Conservation (phyloP, 2,329 filamentous ascomycete species). For the Botrytis aclada region DNA sequence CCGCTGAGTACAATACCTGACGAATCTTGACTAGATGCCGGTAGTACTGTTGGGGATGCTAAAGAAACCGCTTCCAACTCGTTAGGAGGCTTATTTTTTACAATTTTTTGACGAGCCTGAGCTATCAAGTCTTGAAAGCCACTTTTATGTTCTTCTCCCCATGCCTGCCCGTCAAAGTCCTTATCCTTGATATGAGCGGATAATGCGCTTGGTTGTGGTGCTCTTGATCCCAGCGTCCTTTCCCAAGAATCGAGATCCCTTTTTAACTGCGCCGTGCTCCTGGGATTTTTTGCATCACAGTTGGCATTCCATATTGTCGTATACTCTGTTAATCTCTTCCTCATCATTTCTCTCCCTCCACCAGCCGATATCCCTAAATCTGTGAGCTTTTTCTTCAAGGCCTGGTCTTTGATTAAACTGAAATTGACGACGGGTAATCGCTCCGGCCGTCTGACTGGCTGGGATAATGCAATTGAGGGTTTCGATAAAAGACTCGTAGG, state of each 20-base stretch:
- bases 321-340: conserved; percentile 87
- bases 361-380: conserved; percentile 74
- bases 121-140: conserved; percentile 81
- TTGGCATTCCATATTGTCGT: conserved; percentile 96
- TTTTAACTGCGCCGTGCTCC: conserved; percentile 67
- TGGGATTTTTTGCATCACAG: conserved; percentile 76
- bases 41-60: conserved; percentile 5
- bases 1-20: background rate
- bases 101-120: conserved; percentile 57
- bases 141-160: conserved; percentile 67
- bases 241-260: conserved; percentile 86
- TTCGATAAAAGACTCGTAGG: conserved; percentile 24
- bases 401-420: conserved; percentile 75
- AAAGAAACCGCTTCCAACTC: background rate
- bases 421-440: conserved; percentile 77
- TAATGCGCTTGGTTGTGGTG: conserved; percentile 41
- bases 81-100: conserved; percentile 19
- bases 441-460: conserved; percentile 26
- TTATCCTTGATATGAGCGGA: conserved; percentile 70
- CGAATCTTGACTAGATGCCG: background rate
- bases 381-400: conserved; percentile 74
- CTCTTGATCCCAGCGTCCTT: conserved; percentile 66
- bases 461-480: conserved; percentile 8
- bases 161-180: conserved; percentile 78
- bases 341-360: conserved; percentile 67